Conservation (phyloP, 805 yeast species). For the Scheffersomyces amazonensis region DNA sequence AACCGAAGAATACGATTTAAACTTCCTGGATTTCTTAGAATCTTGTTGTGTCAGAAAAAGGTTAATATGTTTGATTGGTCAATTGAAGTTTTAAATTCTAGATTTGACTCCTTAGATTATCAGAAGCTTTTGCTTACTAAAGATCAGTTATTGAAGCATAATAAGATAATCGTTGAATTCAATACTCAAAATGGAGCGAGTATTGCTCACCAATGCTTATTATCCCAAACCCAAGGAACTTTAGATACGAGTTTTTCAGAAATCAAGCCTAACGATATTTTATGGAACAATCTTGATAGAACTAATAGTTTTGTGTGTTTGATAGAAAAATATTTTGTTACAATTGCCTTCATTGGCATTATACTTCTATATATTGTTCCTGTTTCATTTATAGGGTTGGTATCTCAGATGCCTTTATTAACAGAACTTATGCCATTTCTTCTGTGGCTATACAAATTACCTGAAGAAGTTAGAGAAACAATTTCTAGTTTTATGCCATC, state of each 20-base stretch:
- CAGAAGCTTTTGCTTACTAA: constrained; percentile 14
- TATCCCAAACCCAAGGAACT: constrained; percentile 41
- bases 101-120: constrained; percentile 14
- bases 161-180: constrained; percentile 64
- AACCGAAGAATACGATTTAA: constrained; percentile 16
- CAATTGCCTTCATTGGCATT: constrained; percentile 43
- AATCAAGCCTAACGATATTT: constrained; percentile 62
- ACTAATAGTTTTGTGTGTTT: constrained; percentile 33
- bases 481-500: constrained; percentile 69
- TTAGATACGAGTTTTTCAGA: constrained; percentile 47
- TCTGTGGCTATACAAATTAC: constrained; percentile 52
- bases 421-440: constrained; percentile 60
- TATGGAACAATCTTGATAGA: constrained; percentile 63
- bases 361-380: constrained; percentile 74
- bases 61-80: constrained; percentile 27
- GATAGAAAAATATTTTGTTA: constrained; percentile 43
- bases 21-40: constrained; percentile 29
- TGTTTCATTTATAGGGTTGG: constrained; percentile 72
- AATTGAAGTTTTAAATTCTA: constrained; percentile 13
- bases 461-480: constrained; percentile 50
- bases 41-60: constrained; percentile 17
- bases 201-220: constrained; percentile 58
- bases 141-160: constrained; percentile 20
- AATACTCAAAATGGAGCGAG: constrained; percentile 54
- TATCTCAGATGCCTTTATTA: constrained; percentile 70